A percentile compares a stretch with the other conserved stretches of the same genome.
These are phyloP conservation scores for Acer yangbiense DNA, from an alignment of 345 rosid species.

Conservation along the genomic window DNA sequence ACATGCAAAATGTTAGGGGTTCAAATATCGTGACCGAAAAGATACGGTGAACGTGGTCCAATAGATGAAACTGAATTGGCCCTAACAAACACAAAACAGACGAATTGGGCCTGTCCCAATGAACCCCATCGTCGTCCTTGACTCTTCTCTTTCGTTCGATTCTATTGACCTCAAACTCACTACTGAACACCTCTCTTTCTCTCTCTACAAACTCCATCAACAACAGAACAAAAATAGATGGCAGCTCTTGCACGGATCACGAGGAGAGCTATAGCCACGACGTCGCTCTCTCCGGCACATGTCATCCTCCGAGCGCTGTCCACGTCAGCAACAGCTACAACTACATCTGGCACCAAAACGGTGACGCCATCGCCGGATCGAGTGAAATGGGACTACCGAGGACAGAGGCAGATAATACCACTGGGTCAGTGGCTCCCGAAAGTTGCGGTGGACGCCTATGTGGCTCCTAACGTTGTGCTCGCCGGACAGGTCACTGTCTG, in stretches of 20 bases:
- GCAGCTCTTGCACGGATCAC: conserved; percentile 62
- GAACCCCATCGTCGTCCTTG: background rate
- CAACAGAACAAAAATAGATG: conserved; percentile 34
- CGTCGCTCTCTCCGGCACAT: conserved; percentile 4
- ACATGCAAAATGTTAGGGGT: too few relatives aligned
- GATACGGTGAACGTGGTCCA: too few relatives aligned
- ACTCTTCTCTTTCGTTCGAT: background rate
- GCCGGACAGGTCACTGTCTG: conserved; percentile 88
- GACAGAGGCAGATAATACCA: conserved; percentile 90
- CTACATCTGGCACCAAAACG: conserved; percentile 39
- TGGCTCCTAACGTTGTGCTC: conserved; percentile 85
- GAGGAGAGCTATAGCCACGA: conserved; percentile 34
- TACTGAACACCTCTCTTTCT: background rate
- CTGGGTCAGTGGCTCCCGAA: conserved; percentile 94
- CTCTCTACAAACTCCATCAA: conserved; percentile 8
- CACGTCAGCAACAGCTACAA: conserved; percentile 7
- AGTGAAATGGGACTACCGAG: conserved; percentile 96
- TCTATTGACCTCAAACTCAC: background rate
- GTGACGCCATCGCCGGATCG: conserved; percentile 76
- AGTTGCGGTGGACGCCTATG: conserved; percentile 95
- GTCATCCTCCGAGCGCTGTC: conserved; percentile 17
- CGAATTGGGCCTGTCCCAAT: background rate
- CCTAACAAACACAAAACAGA: too few relatives aligned
- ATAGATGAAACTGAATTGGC: too few relatives aligned
- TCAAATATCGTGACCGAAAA: too few relatives aligned